A percentile compares a stretch with the other conserved stretches of the same genome.
phyloP scores from a whole-genome alignment of 148 eudicot genomes.

The Rhododendron molle region DNA sequence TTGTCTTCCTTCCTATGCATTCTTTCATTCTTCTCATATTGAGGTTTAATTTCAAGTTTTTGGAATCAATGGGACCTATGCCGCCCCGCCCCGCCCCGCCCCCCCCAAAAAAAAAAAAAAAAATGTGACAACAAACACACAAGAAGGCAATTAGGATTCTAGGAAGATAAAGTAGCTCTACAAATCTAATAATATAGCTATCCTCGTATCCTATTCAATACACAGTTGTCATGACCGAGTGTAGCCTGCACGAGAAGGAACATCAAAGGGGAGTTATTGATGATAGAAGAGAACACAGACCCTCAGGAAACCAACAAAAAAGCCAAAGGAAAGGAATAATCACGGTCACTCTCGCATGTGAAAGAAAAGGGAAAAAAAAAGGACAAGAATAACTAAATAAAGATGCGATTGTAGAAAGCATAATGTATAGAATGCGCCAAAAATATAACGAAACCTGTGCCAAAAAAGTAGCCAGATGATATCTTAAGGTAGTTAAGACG shows the following conservation, averaged over 20 bases:
- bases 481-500: conserved; percentile 65
- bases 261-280: not conserved
- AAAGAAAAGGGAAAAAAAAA: not conserved
- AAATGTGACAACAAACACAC: not conserved
- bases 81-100: too few species aligned
- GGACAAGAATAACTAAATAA: not conserved
- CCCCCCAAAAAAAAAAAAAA: not conserved
- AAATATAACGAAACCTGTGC: conserved; percentile 46
- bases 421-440: not conserved
- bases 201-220: not conserved
- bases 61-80: not conserved
- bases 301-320: not conserved
- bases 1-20: not conserved
- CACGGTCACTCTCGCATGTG: not conserved
- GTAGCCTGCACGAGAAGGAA: not conserved
- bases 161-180: not conserved
- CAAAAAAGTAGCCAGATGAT: conserved; percentile 72
- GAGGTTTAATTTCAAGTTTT: not conserved
- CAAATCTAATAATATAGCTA: not conserved
- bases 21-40: not conserved
- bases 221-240: not conserved
- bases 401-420: not conserved
- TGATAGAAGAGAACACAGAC: not conserved
- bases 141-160: not conserved
- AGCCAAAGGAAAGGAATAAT: not conserved